phyloP scores from a whole-genome alignment of 305 asterid species.

The Solanum hybrid region DNA sequence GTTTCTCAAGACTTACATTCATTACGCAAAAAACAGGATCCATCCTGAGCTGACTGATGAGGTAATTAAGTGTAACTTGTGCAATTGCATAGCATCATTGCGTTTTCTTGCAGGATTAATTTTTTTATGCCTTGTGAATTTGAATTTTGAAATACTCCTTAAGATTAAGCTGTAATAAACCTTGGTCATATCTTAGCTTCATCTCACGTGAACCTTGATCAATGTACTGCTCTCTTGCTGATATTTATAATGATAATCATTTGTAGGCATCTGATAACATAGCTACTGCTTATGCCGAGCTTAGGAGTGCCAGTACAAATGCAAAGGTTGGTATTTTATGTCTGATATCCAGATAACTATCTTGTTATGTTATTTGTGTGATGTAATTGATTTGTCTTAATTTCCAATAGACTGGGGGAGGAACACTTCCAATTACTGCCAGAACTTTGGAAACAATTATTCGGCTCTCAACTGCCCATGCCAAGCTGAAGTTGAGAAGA shows the following conservation, averaged over 20 bases:
- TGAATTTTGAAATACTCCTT: not conserved
- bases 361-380: not conserved
- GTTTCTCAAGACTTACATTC: slow-evolving; percentile 85
- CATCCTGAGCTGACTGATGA: slow-evolving; percentile 97
- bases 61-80: slow-evolving; percentile 26
- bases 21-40: slow-evolving; percentile 80
- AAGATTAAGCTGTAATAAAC: not conserved
- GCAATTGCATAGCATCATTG: not conserved
- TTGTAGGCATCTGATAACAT: slow-evolving; percentile 87
- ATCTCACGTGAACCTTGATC: not conserved
- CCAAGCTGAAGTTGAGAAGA: slow-evolving; percentile 78
- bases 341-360: slow-evolving; percentile 1
- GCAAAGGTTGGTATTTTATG: slow-evolving; percentile 46
- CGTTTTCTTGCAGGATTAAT: not conserved
- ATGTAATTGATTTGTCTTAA: not conserved
- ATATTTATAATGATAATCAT: slow-evolving; percentile 12
- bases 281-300: slow-evolving; percentile 91
- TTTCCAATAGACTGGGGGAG: slow-evolving; percentile 54
- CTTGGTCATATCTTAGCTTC: not conserved
- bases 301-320: slow-evolving; percentile 78
- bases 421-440: slow-evolving; percentile 97
- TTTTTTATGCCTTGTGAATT: not conserved
- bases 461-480: slow-evolving; percentile 95
- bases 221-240: slow-evolving; percentile 8
- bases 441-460: slow-evolving; percentile 94